Base-by-base conservation (phyloP, 164 flowering plant species). In the Santalum album region DNA sequence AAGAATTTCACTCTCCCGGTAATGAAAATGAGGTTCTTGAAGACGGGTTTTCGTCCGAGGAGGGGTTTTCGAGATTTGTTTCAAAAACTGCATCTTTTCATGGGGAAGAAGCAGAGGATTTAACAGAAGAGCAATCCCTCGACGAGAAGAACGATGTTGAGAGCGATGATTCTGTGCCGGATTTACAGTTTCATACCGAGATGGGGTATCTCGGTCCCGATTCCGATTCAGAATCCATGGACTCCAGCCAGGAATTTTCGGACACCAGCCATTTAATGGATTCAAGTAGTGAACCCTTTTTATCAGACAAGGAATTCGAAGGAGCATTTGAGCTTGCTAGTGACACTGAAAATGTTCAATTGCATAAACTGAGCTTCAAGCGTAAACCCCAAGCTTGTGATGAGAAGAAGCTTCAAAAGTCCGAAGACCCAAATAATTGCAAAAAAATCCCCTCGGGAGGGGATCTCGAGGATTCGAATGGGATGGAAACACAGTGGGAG, bases 401-500 rank as follows among this genome's bases (percentile, higher is more conserved):
- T 25, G 74, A 64, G 39, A 66, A 70, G 49, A 73, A 78, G 36
- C 55, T 63, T 54, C 38, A 57, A 38, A 26, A 51, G 23, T 26
- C 43, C 14, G 72, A 66, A 23, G 70, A 53, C 39, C 7, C 44
- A 22, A 49, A 49, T 25, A 54, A 60, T 9, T 39, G 16, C 24
- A 67, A 54, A 25, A 62, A 63, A 19, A n/a, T 67, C 26, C 46
- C 61, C 20, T 52, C 56, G 1, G 57, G 16, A 21, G 61, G 51
- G 12, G 81, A 68, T 55, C 51, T 51, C 16, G 91, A 73, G 38
- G 90, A 80, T 24, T 44, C 72, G 11, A 65, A 70, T 32, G 58
- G 56, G 17, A 53, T 82, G 49, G 96, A 89, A 58, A 57, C 77
- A 1, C 53, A 71, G 49, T 85, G 96, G 99, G 97, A 94, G 60